A percentile compares a stretch with the other conserved stretches of the same genome.
phyloP scores from a whole-genome alignment of 352 stramenopile genomes.

The Pythium brachiatum region DNA sequence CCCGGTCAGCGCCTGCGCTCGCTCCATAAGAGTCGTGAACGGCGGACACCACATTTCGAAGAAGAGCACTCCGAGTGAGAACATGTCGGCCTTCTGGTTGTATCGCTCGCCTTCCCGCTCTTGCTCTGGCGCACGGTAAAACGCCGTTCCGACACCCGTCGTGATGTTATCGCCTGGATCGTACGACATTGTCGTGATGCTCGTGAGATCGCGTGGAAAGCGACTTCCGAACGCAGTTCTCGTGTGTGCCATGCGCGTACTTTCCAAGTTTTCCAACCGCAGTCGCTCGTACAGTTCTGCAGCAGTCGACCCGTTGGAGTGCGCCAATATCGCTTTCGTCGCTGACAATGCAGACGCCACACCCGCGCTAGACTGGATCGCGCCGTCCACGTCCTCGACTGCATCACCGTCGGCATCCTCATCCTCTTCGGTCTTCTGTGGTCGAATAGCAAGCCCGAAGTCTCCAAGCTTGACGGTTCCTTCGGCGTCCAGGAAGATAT shows the following conservation, averaged over 20 bases:
- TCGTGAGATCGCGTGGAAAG: slow-evolving; percentile 30
- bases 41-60: slow-evolving; percentile 95
- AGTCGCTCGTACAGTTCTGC: slow-evolving; percentile 68
- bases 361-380: background rate
- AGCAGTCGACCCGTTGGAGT: slow-evolving; percentile 61
- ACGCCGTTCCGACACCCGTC: slow-evolving; percentile 92
- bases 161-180: slow-evolving; percentile 78
- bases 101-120: slow-evolving; percentile 83
- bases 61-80: slow-evolving; percentile 93
- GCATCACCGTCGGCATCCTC: slow-evolving; percentile 26
- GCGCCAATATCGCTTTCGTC: slow-evolving; percentile 35
- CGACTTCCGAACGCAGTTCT: background rate
- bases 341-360: background rate
- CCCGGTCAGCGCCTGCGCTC: slow-evolving; percentile 68
- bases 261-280: slow-evolving; percentile 69
- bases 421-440: slow-evolving; percentile 49
- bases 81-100: slow-evolving; percentile 94
- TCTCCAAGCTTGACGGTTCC: slow-evolving; percentile 93
- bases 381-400: background rate
- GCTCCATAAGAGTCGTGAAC: slow-evolving; percentile 91
- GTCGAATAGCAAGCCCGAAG: slow-evolving; percentile 92
- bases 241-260: slow-evolving; percentile 37
- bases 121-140: slow-evolving; percentile 95
- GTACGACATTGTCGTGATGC: slow-evolving; percentile 60
- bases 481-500: slow-evolving; percentile 94